These are phyloP conservation scores for Colletotrichum sp. DNA, from an alignment of 2,329 filamentous ascomycete genomes.

Conservation along the genomic window DNA sequence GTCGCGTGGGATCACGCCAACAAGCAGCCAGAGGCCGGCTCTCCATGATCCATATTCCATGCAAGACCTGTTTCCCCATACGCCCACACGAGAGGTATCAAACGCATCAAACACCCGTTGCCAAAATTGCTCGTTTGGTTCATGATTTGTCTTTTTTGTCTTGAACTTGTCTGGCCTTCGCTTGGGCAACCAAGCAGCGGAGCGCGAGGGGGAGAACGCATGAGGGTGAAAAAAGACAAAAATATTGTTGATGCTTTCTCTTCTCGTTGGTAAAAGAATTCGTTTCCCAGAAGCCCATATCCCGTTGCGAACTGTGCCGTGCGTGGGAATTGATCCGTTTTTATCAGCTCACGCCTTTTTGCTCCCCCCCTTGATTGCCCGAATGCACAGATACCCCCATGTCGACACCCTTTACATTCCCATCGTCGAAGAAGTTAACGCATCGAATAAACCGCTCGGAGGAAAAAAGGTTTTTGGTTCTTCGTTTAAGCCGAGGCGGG, in stretches of 20 bases:
- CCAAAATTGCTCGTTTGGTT: neutral
- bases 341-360: slow-evolving; percentile 13
- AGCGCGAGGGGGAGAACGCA: neutral
- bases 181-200: slow-evolving; percentile 9
- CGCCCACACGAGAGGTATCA: slow-evolving; percentile 5
- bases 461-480: neutral
- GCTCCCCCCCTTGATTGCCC: slow-evolving; percentile 4
- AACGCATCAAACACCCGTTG: slow-evolving; percentile 5
- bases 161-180: slow-evolving; percentile 11
- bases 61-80: neutral
- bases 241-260: neutral
- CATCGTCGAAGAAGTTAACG: slow-evolving; percentile 3
- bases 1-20: neutral
- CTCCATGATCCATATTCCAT: slow-evolving; percentile 14
- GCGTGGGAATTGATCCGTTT: neutral
- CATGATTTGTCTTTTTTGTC: slow-evolving; percentile 4
- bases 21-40: slow-evolving; percentile 1
- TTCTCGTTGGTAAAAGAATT: neutral
- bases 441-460: neutral
- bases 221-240: neutral
- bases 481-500: slow-evolving; percentile 46
- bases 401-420: slow-evolving; percentile 20
- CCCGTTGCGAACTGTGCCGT: neutral
- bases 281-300: neutral
- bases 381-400: slow-evolving; percentile 20